These are phyloP conservation scores for Sungouiella thailandica DNA, from an alignment of 805 yeast species.

Conservation along the genomic window DNA sequence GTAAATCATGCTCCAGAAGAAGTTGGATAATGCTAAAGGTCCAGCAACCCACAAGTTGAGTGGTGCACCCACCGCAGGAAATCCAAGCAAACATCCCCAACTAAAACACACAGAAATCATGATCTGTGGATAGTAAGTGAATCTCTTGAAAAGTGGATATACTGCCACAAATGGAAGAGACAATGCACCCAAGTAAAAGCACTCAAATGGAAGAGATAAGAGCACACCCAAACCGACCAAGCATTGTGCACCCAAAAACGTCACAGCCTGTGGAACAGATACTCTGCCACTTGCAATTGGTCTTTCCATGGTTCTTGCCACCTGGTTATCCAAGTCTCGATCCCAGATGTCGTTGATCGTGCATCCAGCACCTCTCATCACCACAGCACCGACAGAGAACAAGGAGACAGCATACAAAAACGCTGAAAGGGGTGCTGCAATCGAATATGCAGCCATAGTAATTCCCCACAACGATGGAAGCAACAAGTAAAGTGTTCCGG, in stretches of 20 bases:
- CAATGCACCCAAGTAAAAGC: constrained; percentile 78
- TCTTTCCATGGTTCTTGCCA: constrained; percentile 80
- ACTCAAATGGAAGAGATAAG: constrained; percentile 67
- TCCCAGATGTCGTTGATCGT: constrained; percentile 90
- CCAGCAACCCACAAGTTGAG: constrained; percentile 71
- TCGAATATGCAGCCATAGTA: constrained; percentile 76
- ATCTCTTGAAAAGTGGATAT: constrained; percentile 90
- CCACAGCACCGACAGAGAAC: constrained; percentile 77
- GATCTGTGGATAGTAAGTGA: constrained; percentile 93
- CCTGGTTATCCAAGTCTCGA: constrained; percentile 75
- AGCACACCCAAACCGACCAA: constrained; percentile 69
- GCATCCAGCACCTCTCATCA: constrained; percentile 98
- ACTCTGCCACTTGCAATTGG: constrained; percentile 93
- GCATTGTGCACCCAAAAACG: constrained; percentile 71
- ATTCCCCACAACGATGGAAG: constrained; percentile 93
- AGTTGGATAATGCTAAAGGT: constrained; percentile 71
- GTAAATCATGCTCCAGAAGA: constrained; percentile 91
- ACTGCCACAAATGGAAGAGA: constrained; percentile 76
- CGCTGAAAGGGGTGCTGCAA: constrained; percentile 62
- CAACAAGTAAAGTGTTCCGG: constrained; percentile 81
- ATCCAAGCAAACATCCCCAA: constrained; percentile 93
- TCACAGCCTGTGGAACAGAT: constrained; percentile 59
- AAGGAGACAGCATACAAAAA: constrained; percentile 59
- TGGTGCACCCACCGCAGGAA: constrained; percentile 88
- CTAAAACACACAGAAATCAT: constrained; percentile 77